A percentile compares a stretch with the other conserved stretches of the same genome.
These are phyloP conservation scores for Amylocystis lapponica DNA, from an alignment of 768 basidiomycete species.

Conservation along the genomic window DNA sequence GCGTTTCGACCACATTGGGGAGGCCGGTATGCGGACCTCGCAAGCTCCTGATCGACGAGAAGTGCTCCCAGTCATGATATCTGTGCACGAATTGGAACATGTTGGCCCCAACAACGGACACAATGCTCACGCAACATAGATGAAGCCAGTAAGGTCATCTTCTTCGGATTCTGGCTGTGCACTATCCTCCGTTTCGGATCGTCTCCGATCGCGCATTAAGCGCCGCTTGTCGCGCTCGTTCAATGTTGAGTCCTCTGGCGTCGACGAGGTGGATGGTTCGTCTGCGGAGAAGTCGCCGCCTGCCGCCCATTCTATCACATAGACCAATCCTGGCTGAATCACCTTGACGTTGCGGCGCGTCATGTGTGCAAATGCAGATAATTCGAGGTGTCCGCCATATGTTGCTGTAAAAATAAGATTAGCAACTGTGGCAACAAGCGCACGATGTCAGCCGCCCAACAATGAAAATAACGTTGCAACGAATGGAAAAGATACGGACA, in stretches of 20 bases:
- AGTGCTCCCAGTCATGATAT: constrained; percentile 94
- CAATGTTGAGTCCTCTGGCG: constrained; percentile 21
- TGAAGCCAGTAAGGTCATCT: constrained; percentile 32
- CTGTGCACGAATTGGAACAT: constrained; percentile 31
- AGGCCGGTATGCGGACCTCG: constrained; percentile 77
- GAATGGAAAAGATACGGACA: no score
- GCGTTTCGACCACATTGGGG: constrained; percentile 54
- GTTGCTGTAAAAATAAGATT: no score
- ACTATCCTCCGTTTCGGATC: constrained; percentile 22
- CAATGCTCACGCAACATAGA: constrained; percentile 79
- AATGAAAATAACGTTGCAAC: no score
- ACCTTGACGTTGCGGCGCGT: constrained; percentile 79
- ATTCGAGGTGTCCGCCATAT: constrained; percentile 89
- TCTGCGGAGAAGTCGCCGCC: constrained; percentile 37
- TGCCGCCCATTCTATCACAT: constrained; percentile 79
- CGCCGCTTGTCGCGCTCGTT: constrained; percentile 42
- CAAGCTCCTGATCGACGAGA: constrained; percentile 87
- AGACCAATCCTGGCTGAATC: constrained; percentile 86
- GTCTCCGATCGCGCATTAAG: constrained; percentile 34
- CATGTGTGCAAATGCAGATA: constrained; percentile 89
- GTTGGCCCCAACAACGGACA: constrained; percentile 6
- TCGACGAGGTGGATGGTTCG: constrained; percentile 14
- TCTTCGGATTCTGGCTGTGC: constrained; percentile 19
- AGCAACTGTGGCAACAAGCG: no score
- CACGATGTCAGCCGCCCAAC: no score